phyloP scores from a whole-genome alignment of 1,139 yeast species.

The Blastobotrys persicus region DNA sequence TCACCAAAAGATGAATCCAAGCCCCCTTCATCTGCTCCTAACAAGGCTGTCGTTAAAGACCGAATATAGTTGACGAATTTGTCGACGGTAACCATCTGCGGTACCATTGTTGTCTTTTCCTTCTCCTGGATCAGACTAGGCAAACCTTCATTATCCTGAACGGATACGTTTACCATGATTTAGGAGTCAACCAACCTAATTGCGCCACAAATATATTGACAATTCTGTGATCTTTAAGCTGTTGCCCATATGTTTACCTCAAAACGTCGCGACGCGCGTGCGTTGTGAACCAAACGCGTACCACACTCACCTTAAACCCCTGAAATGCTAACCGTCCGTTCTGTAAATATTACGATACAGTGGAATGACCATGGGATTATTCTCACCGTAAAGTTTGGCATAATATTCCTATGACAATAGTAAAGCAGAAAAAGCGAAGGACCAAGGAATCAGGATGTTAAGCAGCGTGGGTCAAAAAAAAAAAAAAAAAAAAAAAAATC shows the following conservation, averaged over 20 bases:
- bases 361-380: no score
- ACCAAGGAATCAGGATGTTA: no score
- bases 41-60: conserved; percentile 21
- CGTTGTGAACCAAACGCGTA: background rate
- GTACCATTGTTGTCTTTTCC: background rate
- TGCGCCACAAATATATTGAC: background rate
- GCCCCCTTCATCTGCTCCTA: conserved; percentile 26
- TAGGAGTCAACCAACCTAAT: background rate
- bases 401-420: no score
- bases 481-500: no score
- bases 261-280: background rate
- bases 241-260: background rate
- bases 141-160: background rate
- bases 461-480: no score
- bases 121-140: background rate
- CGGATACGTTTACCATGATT: background rate
- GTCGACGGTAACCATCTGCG: background rate
- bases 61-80: conserved; percentile 21
- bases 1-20: conserved; percentile 26
- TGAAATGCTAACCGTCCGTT: no score
- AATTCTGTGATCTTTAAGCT: background rate
- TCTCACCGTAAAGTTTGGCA: no score
- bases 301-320: no score
- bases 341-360: no score
- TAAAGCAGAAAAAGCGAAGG: no score